phyloP scores from a whole-genome alignment of 495 filamentous ascomycete genomes.

The Daldinia concentrica region DNA sequence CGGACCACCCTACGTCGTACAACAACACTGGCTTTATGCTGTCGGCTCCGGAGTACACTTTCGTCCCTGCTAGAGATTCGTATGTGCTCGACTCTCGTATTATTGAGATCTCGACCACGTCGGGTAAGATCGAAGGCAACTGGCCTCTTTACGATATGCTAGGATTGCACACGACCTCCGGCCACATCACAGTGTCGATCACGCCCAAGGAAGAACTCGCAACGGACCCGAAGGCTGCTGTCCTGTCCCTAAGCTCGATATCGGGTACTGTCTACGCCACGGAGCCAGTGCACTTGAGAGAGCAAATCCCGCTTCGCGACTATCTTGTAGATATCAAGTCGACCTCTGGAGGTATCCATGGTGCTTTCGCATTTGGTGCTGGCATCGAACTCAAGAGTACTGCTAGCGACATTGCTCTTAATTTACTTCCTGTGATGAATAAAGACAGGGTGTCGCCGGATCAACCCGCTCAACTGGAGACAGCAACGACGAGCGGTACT shows the following conservation, averaged over 20 bases:
- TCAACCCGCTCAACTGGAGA: constrained; percentile 35
- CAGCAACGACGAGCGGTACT: constrained; percentile 48
- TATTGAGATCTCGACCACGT: constrained; percentile 48
- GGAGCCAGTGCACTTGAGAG: constrained; percentile 46
- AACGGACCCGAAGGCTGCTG: constrained; percentile 45
- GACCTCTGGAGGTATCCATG: constrained; percentile 48
- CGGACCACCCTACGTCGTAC: constrained; percentile 18
- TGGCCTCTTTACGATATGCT: constrained; percentile 58
- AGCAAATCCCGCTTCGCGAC: constrained; percentile 50
- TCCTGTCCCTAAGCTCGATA: constrained; percentile 45
- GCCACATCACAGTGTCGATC: constrained; percentile 49
- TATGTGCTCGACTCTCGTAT: constrained; percentile 49
- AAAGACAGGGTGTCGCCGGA: not conserved
- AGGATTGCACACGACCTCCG: constrained; percentile 49
- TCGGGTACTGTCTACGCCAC: constrained; percentile 50
- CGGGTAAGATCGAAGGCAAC: constrained; percentile 50
- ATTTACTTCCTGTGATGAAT: constrained; percentile 52
- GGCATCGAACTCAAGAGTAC: constrained; percentile 37
- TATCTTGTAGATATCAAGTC: constrained; percentile 54
- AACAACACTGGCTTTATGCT: constrained; percentile 8
- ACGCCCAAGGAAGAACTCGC: constrained; percentile 46
- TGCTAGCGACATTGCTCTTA: constrained; percentile 42
- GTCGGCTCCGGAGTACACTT: constrained; percentile 21
- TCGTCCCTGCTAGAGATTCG: constrained; percentile 36
- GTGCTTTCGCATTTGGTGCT: constrained; percentile 45